Conservation (phyloP, 164 flowering plant genomes). For the Paratinospora sagittata region DNA sequence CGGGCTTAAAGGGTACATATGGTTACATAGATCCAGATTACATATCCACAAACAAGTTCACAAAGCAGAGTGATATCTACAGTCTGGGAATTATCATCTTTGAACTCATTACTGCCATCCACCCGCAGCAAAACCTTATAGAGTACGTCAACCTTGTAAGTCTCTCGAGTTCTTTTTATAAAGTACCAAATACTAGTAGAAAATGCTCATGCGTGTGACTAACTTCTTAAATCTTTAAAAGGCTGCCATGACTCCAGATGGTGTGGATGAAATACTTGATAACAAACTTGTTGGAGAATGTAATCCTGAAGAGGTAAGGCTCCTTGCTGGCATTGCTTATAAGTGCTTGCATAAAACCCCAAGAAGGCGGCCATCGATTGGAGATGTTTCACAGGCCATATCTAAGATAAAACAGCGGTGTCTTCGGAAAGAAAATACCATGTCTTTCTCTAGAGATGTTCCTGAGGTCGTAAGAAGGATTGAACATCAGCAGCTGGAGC, state of each 20-base stretch:
- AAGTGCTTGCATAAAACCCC: conserved; percentile 70
- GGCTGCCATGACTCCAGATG: conserved; percentile 90
- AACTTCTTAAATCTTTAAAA: conserved; percentile 12
- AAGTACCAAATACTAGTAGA: background rate
- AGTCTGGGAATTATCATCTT: conserved; percentile 88
- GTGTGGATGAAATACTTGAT: conserved; percentile 90
- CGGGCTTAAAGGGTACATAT: conserved; percentile 89
- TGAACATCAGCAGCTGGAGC: conserved; percentile 61
- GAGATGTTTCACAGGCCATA: conserved; percentile 72
- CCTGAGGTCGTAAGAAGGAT: conserved; percentile 48
- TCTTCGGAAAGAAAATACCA: conserved; percentile 44
- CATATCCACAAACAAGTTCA: conserved; percentile 79
- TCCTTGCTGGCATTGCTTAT: conserved; percentile 62
- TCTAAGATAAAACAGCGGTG: conserved; percentile 51
- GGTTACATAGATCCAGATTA: conserved; percentile 97
- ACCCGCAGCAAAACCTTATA: conserved; percentile 86
- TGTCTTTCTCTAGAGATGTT: conserved; percentile 51
- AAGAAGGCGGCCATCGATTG: conserved; percentile 73
- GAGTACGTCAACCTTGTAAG: conserved; percentile 91
- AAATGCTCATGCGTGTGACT: background rate
- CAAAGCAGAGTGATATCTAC: conserved; percentile 89
- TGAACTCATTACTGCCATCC: conserved; percentile 92
- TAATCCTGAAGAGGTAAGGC: conserved; percentile 59
- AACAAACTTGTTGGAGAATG: conserved; percentile 60
- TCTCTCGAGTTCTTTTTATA: conserved; percentile 5